Percentiles rank a stretch among this genome's conserved stretches.
Conservation (phyloP, 129 eudicot genomes). For the Glebionis coronaria region DNA sequence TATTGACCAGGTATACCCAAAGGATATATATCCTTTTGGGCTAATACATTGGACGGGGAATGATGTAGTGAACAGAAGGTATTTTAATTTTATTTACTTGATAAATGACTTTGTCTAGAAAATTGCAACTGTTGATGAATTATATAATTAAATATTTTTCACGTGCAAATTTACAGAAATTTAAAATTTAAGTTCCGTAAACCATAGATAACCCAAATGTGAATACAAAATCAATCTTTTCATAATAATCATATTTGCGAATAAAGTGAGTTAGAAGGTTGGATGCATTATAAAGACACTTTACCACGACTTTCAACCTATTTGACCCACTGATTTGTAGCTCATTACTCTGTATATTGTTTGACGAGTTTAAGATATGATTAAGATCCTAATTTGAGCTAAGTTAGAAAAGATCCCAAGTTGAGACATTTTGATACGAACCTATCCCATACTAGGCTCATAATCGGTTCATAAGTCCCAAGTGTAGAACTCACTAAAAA, state of each 20-base stretch:
- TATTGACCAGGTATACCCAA: constrained; percentile 72
- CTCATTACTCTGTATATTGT: not conserved
- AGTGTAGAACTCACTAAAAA: too few relatives aligned
- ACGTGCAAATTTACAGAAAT: not conserved
- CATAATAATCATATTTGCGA: not conserved
- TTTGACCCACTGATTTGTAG: not conserved
- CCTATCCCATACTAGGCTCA: too few relatives aligned
- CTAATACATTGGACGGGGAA: constrained; percentile 94
- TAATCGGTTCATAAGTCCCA: too few relatives aligned
- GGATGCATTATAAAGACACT: not conserved
- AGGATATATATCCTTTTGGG: constrained; percentile 87
- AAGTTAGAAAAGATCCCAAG: too few relatives aligned
- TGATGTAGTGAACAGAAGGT: constrained; percentile 93
- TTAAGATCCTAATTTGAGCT: not conserved
- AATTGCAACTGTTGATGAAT: not conserved
- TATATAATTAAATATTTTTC: not conserved
- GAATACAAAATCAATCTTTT: not conserved
- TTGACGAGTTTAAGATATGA: not conserved
- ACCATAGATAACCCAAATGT: not conserved
- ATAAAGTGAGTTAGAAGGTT: not conserved
- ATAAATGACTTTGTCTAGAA: constrained; percentile 6
- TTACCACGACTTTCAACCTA: constrained; percentile 2
- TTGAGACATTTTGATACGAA: too few relatives aligned
- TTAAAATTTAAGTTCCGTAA: not conserved
- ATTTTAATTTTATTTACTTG: constrained; percentile 1